Percentiles rank a stretch among this genome's conserved stretches.
Conservation (phyloP, 2,329 filamentous ascomycete species). For the Botrytis aclada region DNA sequence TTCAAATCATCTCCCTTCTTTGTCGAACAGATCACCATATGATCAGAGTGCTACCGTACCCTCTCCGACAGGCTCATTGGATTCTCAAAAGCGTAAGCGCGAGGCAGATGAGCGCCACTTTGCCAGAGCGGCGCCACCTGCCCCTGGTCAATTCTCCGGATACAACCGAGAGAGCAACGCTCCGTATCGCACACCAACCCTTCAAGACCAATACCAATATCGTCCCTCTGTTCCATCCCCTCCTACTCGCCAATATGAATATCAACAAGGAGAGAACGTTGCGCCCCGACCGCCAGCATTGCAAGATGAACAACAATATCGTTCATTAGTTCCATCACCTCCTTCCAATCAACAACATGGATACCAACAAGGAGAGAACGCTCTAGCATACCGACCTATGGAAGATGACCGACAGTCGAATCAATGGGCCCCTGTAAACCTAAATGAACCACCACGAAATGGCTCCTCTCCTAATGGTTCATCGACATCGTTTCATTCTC, state of each 20-base stretch:
- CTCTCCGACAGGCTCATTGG: slow-evolving; percentile 35
- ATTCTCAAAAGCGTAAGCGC: slow-evolving; percentile 34
- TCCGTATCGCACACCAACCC: background rate
- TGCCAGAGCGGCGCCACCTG: slow-evolving; percentile 39
- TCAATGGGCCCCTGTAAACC: no score
- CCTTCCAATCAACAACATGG: slow-evolving; percentile 32
- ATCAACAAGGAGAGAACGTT: background rate
- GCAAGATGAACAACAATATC: slow-evolving; percentile 21
- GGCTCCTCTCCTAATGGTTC: slow-evolving; percentile 37
- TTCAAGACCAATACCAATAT: slow-evolving; percentile 12
- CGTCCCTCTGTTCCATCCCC: slow-evolving; percentile 40
- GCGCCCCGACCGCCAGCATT: background rate
- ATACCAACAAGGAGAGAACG: background rate
- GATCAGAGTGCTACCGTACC: slow-evolving; percentile 22
- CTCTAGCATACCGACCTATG: slow-evolving; percentile 32
- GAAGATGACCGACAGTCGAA: slow-evolving; percentile 20
- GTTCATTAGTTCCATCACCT: slow-evolving; percentile 39
- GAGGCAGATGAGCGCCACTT: slow-evolving; percentile 38
- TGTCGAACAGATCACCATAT: background rate
- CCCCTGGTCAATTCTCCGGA: slow-evolving; percentile 27
- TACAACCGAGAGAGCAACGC: slow-evolving; percentile 27
- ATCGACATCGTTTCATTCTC: slow-evolving; percentile 33
- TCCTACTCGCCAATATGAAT: slow-evolving; percentile 32
- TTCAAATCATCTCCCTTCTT: background rate
- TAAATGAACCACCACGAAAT: background rate